Evolutionary conservation across 2,329 filamentous ascomycete species (phyloP), one percentile per base, ranked within the genome.

Genomic region (Clonostachys byssicola): DNA sequence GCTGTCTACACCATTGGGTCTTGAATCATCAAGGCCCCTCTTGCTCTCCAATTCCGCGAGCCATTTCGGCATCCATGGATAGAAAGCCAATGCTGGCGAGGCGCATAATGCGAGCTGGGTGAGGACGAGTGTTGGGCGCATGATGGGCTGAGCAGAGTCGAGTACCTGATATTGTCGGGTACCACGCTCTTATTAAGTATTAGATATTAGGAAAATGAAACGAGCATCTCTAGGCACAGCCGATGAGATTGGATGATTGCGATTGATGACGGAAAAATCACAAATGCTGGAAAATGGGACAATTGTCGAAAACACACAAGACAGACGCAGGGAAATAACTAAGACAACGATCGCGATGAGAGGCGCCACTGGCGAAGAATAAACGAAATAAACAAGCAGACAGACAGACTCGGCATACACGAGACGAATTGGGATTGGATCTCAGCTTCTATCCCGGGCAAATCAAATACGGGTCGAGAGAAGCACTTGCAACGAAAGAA

Each of bases 41-140:
- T 51, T 45, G 44, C 58, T 55, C 34, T 62, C 59, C 44, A 61
- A 46, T 44, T 65, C 58, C 42, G 58, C 47, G 42, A 58, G 52
- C 67, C 67, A 70, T 47, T 49, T 48, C 9, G 74, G 72, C 18
- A 57, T 59, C 57, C 68, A 78, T 5, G 72, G 72, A 43, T 63
- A 74, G 57, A 81, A 77, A 45, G 77, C 77, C 45, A 70, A 60
- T 47, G 66, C 66, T 44, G 66, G 60, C 38, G 70, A 63, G 47
- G 68, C 64, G 64, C 71, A 78, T 58, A 80, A 57, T 54, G 73
- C 68, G 58, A 81, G 59, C 56, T 72, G 72, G 49, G 73, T 56
- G 40, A 78, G 54, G 49, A 69, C 45, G 40, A 60, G 51, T 46
- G 58, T 53, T 44, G 65, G 56, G 52, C 66, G 66, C 75, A 78